Evolutionary conservation across 306 rosid species (phyloP).

Genomic region (Gillenia trifoliata): DNA sequence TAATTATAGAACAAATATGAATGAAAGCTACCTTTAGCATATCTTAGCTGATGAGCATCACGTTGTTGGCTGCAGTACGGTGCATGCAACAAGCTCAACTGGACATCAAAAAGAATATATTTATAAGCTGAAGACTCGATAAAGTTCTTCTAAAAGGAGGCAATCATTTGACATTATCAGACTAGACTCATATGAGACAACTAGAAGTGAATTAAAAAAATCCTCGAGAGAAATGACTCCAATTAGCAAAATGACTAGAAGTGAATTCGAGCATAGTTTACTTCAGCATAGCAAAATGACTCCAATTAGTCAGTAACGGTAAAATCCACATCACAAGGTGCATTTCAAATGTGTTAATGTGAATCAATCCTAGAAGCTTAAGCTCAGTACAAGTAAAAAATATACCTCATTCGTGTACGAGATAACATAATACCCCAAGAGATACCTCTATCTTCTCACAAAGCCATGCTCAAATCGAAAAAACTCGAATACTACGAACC

Average conservation of each 20-base stretch:
- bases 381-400: not conserved
- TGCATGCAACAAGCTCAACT: slow-evolving; percentile 55
- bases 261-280: not conserved
- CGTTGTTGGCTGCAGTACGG: slow-evolving; percentile 37
- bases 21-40: slow-evolving; percentile 56
- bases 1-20: slow-evolving; percentile 22
- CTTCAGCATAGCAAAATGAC: not conserved
- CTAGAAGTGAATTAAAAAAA: not conserved
- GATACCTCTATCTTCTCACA: slow-evolving; percentile 6
- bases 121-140: slow-evolving; percentile 14
- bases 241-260: not conserved
- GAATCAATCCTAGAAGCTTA: not conserved
- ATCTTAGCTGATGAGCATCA: slow-evolving; percentile 40
- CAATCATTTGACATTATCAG: slow-evolving; percentile 1
- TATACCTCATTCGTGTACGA: not conserved
- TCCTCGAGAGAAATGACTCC: not conserved
- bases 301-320: not conserved
- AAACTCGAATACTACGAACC: not conserved
- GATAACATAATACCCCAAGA: not conserved
- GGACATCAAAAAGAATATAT: slow-evolving; percentile 32
- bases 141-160: slow-evolving; percentile 1
- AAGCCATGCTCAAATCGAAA: not conserved
- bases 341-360: not conserved
- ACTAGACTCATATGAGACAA: slow-evolving; percentile 11
- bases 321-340: not conserved